Evolutionary conservation across 2,329 filamentous ascomycete genomes (phyloP).

Genomic region (Verticillium tricorpus): DNA sequence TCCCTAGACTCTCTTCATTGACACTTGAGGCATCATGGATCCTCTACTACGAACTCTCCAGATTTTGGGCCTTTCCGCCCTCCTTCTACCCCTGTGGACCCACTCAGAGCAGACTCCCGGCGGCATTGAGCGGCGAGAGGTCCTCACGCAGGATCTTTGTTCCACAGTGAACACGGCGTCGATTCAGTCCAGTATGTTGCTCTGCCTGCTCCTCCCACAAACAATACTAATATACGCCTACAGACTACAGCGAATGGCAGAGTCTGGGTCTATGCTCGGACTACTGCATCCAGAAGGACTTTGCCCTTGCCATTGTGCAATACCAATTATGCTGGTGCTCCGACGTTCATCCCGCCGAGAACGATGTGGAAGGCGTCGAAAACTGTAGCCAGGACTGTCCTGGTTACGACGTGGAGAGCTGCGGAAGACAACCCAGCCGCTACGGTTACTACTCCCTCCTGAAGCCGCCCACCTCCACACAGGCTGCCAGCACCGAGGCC

Average conservation of each 20-base stretch:
- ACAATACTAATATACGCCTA: neutral
- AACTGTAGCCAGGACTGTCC: conserved; percentile 59
- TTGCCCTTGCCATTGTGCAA: conserved; percentile 66
- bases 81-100: neutral
- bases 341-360: conserved; percentile 55
- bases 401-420: conserved; percentile 55
- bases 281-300: conserved; percentile 48
- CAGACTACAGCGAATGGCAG: conserved; percentile 55
- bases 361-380: conserved; percentile 22
- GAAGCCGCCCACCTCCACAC: conserved; percentile 30
- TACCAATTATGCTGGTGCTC: conserved; percentile 69
- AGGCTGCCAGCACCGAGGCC: conserved; percentile 9
- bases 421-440: conserved; percentile 45
- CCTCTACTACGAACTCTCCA: neutral
- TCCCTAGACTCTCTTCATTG: neutral
- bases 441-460: conserved; percentile 63
- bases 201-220: neutral
- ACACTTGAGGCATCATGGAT: neutral
- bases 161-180: conserved; percentile 31
- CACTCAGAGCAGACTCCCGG: neutral
- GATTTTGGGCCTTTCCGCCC: neutral
- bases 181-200: conserved; percentile 22
- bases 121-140: neutral
- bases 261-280: conserved; percentile 65
- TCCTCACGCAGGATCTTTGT: conserved; percentile 21